Evolutionary conservation across 73 alveolate genomes (phyloP), one percentile per base, ranked within the genome.

Genomic region (Blepharisma stoltei): DNA sequence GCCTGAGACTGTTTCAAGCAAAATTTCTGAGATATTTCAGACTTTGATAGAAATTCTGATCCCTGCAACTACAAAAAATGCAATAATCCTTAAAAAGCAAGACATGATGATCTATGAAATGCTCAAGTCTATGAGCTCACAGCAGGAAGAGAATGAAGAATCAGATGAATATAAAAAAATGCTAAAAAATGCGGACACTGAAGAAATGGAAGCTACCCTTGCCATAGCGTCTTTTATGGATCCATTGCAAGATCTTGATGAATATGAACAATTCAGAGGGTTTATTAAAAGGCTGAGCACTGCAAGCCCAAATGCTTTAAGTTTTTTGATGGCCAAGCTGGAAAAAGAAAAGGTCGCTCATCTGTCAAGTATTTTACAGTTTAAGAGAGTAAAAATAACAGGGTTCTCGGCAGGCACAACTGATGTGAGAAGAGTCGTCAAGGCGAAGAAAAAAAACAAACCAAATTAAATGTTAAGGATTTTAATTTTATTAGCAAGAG

Each of bases 181-280:
- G 18, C 32, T n/a, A 3, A 14, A 20, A 52, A 14, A 52, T 3
- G 18, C 23, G 67, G 18, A 44, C 4, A 44, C 54, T 69, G 79
- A 69, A 44, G 79, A 69, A 69, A 23, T 46, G 21, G 79, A 69
- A 69, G 79, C 79, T 23, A 44, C 11, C 4, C 45, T 69, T 9
- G 55, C 79, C 5, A 18, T 69, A 43, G 27, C 55, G 2, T 9
- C 55, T 1, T 46, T 69, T 44, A 14, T 44, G 5, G 14, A 38
- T 18, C 65, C 79, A 1, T 69, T 69, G 5, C 25, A 43, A 9
- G 55, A 38, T 18, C 20, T 69, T 44, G 79, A 69, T 69, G 79
- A 69, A n/a, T 69, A 69, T 69, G 67, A 69, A 3, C 27, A 37
- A 9, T 69, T 69, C 5, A 38, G 43, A 6, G 5, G 5, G 0